A percentile compares a stretch with the other conserved stretches of the same genome.
phyloP scores from a whole-genome alignment of 306 rosid genomes.

The Trifolium subterraneum region DNA sequence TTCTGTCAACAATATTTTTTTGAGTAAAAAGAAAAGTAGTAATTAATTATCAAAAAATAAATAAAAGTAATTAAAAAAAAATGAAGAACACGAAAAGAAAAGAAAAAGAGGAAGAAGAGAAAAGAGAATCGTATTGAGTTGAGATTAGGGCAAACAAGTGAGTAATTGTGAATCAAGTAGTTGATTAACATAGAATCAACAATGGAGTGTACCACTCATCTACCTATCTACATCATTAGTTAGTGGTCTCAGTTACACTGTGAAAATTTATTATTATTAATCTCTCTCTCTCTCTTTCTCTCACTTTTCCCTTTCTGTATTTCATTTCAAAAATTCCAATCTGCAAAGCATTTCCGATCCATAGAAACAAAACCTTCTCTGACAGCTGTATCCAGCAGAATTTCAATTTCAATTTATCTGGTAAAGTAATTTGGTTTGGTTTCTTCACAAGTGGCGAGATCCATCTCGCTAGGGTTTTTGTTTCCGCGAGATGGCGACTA shows the following conservation, averaged over 20 bases:
- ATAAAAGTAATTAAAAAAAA: too few species aligned
- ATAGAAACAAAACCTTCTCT: constrained; percentile 14
- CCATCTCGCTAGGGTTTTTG: constrained; percentile 47
- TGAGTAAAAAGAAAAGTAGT: too few species aligned
- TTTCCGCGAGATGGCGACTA: constrained; percentile 41
- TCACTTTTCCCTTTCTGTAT: constrained; percentile 1
- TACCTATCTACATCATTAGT: constrained; percentile 30
- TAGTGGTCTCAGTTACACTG: constrained; percentile 39
- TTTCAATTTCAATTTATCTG: too few species aligned
- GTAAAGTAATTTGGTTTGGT: too few species aligned
- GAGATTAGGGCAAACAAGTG: background rate
- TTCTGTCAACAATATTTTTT: too few species aligned
- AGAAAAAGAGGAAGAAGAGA: too few species aligned
- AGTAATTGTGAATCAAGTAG: background rate
- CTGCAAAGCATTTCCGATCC: constrained; percentile 41
- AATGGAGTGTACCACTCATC: constrained; percentile 46
- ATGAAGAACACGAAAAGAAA: too few species aligned
- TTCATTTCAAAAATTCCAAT: constrained; percentile 15
- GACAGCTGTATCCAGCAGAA: constrained; percentile 47
- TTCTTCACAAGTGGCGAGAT: background rate
- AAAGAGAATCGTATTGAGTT: too few species aligned
- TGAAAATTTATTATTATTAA: background rate
- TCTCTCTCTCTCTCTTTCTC: background rate
- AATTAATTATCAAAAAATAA: too few species aligned
- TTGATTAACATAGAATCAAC: constrained; percentile 39